phyloP scores from a whole-genome alignment of 345 rosid genomes.

The Schrenkiella parvula region DNA sequence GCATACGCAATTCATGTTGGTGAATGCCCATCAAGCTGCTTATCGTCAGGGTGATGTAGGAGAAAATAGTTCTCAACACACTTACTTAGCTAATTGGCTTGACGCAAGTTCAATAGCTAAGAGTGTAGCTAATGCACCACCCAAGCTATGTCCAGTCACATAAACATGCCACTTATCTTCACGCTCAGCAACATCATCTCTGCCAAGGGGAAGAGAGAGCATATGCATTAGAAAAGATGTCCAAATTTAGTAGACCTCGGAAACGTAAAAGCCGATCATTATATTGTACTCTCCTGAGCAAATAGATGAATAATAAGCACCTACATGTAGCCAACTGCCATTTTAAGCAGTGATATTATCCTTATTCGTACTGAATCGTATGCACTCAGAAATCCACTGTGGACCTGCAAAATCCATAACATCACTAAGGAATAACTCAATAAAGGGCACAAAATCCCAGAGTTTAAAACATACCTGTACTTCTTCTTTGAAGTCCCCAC shows the following conservation, averaged over 20 bases:
- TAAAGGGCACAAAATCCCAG: neutral
- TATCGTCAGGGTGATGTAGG: neutral
- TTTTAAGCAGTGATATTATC: constrained; percentile 66
- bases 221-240: constrained; percentile 10
- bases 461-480: constrained; percentile 52
- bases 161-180: constrained; percentile 71
- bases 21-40: neutral
- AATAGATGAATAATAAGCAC: constrained; percentile 27
- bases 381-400: constrained; percentile 83
- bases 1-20: constrained; percentile 13
- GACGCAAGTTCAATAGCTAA: constrained; percentile 91
- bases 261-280: neutral
- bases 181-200: constrained; percentile 51
- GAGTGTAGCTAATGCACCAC: constrained; percentile 95
- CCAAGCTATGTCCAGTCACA: constrained; percentile 97
- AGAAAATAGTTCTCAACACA: neutral
- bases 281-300: neutral
- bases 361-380: constrained; percentile 89
- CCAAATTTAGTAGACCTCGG: neutral
- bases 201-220: constrained; percentile 26
- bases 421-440: neutral
- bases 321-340: constrained; percentile 63
- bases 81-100: constrained; percentile 81
- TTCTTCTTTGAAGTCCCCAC: constrained; percentile 94
- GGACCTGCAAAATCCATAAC: constrained; percentile 55